Evolutionary conservation across 2,329 filamentous ascomycete genomes (phyloP).

Genomic region (Chlorencoelia australis): DNA sequence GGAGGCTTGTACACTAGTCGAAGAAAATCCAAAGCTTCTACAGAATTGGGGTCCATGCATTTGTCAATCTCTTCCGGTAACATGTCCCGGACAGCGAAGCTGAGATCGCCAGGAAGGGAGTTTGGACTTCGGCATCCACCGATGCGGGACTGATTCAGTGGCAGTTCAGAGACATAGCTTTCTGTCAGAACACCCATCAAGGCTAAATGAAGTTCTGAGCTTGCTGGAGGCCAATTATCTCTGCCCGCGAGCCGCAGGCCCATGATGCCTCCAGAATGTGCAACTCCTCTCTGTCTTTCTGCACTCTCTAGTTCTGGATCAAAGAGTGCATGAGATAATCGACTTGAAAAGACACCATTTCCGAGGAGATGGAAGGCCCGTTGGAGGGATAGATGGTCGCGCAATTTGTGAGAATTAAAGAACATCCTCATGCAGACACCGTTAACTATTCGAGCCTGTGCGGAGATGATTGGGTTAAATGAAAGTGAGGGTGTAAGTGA

Average conservation of each 20-base stretch:
- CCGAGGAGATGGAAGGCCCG: conserved; percentile 75
- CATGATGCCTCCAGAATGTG: conserved; percentile 61
- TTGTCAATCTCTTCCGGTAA: conserved; percentile 67
- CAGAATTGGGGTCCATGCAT: conserved; percentile 71
- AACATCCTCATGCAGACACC: conserved; percentile 66
- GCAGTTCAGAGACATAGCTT: conserved; percentile 41
- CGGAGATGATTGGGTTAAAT: conserved; percentile 61
- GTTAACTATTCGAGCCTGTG: conserved; percentile 70
- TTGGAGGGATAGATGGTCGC: conserved; percentile 64
- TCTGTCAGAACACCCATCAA: conserved; percentile 79
- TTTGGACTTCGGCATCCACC: conserved; percentile 23
- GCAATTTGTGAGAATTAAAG: conserved; percentile 63
- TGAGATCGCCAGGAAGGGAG: conserved; percentile 56
- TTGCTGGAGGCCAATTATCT: conserved; percentile 85
- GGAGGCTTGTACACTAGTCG: conserved; percentile 77
- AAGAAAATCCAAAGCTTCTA: conserved; percentile 90
- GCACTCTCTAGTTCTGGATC: conserved; percentile 72
- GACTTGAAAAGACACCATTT: conserved; percentile 72
- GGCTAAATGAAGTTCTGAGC: conserved; percentile 81
- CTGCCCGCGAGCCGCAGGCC: conserved; percentile 74
- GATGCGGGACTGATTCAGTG: conserved; percentile 21
- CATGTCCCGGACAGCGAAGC: conserved; percentile 78
- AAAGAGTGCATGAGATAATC: conserved; percentile 75
- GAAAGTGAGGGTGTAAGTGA: conserved; percentile 57
- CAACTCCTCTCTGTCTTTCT: conserved; percentile 59